Evolutionary conservation across 768 basidiomycete species (phyloP).

Genomic region (Suillus ampliporus): DNA sequence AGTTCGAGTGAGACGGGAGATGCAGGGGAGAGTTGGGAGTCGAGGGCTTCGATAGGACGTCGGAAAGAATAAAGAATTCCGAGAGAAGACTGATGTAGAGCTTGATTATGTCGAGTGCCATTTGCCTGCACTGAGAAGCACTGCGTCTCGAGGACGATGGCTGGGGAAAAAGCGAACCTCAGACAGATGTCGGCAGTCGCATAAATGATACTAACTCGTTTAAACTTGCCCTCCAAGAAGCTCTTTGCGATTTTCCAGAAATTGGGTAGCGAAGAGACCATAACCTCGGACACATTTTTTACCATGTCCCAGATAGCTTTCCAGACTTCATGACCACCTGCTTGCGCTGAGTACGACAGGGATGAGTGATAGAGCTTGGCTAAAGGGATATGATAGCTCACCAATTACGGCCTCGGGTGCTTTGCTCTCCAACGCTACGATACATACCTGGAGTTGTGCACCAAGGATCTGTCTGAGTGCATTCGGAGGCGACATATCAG

Average conservation of each 20-base stretch:
- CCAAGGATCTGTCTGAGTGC: slow-evolving; percentile 51
- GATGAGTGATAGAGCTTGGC: slow-evolving; percentile 3
- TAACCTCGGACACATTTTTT: slow-evolving; percentile 85
- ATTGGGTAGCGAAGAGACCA: slow-evolving; percentile 84
- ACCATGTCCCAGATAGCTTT: slow-evolving; percentile 76
- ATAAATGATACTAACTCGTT: slow-evolving; percentile 53
- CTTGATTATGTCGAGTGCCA: slow-evolving; percentile 88
- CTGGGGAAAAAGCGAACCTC: slow-evolving; percentile 26
- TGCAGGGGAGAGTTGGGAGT: slow-evolving; percentile 48
- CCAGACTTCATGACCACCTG: slow-evolving; percentile 82
- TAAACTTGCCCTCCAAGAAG: slow-evolving; percentile 93
- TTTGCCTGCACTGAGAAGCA: slow-evolving; percentile 80
- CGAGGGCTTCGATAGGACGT: slow-evolving; percentile 62
- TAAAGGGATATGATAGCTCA: slow-evolving; percentile 36
- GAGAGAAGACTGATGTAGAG: slow-evolving; percentile 86
- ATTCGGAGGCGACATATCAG: slow-evolving; percentile 43
- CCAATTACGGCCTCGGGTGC: slow-evolving; percentile 66
- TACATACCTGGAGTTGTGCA: slow-evolving; percentile 62
- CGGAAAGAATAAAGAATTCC: slow-evolving; percentile 85
- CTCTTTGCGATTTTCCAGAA: slow-evolving; percentile 93
- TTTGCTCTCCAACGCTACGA: slow-evolving; percentile 65
- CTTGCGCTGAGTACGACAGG: slow-evolving; percentile 55
- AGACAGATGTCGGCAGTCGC: not conserved
- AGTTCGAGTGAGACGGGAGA: slow-evolving; percentile 79
- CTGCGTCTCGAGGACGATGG: slow-evolving; percentile 68